These are phyloP conservation scores for Cyclostephanos invisitatus DNA, from an alignment of 108 stramenopile genomes.

Conservation along the genomic window DNA sequence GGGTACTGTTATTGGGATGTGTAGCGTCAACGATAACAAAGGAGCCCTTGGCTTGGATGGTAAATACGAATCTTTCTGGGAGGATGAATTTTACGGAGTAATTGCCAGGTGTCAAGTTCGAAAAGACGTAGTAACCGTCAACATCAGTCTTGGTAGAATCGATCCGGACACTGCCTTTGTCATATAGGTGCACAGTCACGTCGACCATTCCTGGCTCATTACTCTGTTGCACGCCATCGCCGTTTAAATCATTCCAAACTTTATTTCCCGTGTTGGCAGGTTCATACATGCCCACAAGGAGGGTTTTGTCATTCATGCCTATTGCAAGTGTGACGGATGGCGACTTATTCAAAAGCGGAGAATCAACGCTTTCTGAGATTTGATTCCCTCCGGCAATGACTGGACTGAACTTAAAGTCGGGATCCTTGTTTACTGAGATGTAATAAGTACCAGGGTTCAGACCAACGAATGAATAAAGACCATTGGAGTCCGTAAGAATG, in stretches of 20 bases:
- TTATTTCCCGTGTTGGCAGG: conserved; percentile 29
- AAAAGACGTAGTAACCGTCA: conserved; percentile 37
- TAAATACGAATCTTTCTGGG: conserved; percentile 38
- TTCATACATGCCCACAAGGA: conserved; percentile 20
- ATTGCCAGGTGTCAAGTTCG: conserved; percentile 25
- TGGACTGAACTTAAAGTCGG: conserved; percentile 7
- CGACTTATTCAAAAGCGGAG: conserved; percentile 5
- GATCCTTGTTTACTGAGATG: conserved; percentile 15
- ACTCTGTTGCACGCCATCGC: conserved; percentile 25
- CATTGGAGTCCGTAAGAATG: conserved; percentile 9
- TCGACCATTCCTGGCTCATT: conserved; percentile 35
- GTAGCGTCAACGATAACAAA: conserved; percentile 22
- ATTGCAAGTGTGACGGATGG: conserved; percentile 5
- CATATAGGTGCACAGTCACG: conserved; percentile 29
- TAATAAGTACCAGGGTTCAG: conserved; percentile 17
- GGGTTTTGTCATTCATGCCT: conserved; percentile 12
- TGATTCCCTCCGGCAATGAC: conserved; percentile 27
- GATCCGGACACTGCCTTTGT: conserved; percentile 20
- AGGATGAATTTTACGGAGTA: conserved; percentile 46
- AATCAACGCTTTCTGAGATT: conserved; percentile 8
- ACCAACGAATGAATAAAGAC: conserved; percentile 9
- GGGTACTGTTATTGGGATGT: conserved; percentile 28
- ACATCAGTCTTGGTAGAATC: conserved; percentile 24
- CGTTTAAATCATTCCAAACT: conserved; percentile 36
- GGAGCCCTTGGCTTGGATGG: conserved; percentile 31